Percentiles rank a stretch among this genome's conserved stretches.
Conservation (phyloP, 192 early-diverging fungal species). For the Coemansia sp. region DNA sequence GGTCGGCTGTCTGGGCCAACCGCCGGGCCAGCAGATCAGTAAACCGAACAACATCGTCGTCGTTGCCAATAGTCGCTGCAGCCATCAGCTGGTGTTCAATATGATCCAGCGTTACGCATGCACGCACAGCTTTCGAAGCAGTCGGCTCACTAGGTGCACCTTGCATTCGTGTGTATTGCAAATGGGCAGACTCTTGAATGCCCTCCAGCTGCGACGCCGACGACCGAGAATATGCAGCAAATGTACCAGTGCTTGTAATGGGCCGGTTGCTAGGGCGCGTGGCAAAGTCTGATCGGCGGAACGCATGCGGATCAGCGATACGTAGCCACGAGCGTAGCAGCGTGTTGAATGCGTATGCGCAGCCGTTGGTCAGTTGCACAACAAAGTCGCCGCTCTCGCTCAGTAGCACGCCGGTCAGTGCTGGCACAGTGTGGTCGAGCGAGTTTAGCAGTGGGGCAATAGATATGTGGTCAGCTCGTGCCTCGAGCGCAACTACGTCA, state of each 20-base stretch:
- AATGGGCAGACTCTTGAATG: background rate
- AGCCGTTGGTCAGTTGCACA: constrained; percentile 30
- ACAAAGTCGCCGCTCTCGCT: constrained; percentile 10
- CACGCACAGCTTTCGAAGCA: background rate
- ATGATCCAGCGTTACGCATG: constrained; percentile 44
- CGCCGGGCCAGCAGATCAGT: constrained; percentile 19
- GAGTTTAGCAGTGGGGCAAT: constrained; percentile 45
- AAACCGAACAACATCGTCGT: constrained; percentile 27
- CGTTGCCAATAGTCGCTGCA: constrained; percentile 13
- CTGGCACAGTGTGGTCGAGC: constrained; percentile 11
- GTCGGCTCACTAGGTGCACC: background rate
- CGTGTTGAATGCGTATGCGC: constrained; percentile 19
- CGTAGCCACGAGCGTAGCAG: constrained; percentile 25
- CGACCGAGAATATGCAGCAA: background rate
- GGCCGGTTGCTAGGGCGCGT: background rate
- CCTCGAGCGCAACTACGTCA: constrained; percentile 6
- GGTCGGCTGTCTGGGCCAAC: constrained; percentile 17
- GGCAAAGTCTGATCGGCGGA: constrained; percentile 26
- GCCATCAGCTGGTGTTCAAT: constrained; percentile 41
- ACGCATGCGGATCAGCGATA: constrained; percentile 22
- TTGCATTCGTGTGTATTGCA: background rate
- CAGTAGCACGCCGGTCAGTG: constrained; percentile 26
- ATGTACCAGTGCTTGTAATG: background rate
- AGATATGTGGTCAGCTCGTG: constrained; percentile 18
- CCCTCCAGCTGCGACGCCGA: constrained; percentile 5